These are phyloP conservation scores for Didymella keratinophila DNA, from an alignment of 2,329 filamentous ascomycete species.

Conservation along the genomic window DNA sequence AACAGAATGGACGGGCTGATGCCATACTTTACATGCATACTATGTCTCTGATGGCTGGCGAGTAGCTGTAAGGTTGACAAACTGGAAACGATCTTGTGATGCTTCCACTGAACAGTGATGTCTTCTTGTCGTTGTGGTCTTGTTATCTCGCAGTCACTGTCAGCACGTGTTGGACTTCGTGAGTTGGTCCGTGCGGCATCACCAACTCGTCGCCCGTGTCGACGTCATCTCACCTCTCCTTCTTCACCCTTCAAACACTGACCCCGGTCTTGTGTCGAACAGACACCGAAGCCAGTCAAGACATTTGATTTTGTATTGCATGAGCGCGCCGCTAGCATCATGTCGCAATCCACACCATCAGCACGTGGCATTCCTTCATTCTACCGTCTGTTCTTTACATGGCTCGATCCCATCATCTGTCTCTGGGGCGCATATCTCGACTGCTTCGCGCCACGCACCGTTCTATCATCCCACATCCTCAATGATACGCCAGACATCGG, in stretches of 20 bases:
- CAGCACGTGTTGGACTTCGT: no score
- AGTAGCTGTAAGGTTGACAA: no score
- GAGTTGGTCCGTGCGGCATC: neutral
- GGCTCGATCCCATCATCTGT: conserved; percentile 38
- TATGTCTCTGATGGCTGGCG: no score
- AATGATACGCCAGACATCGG: conserved; percentile 29
- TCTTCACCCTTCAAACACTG: neutral
- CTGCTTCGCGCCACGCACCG: conserved; percentile 32
- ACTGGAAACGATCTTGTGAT: no score
- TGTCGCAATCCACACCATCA: neutral
- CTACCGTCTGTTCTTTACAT: conserved; percentile 41
- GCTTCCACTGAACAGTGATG: no score
- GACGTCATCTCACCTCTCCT: neutral
- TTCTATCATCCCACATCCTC: conserved; percentile 33
- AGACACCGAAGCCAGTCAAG: neutral
- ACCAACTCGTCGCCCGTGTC: neutral
- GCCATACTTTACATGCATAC: no score
- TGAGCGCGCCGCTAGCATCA: neutral
- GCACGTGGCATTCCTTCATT: conserved; percentile 19
- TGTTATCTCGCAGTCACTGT: no score
- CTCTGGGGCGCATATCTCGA: conserved; percentile 41
- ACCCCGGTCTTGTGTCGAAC: neutral
- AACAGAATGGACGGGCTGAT: no score
- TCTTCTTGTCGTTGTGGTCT: no score
- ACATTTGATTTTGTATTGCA: neutral